Percentiles rank a stretch among this genome's conserved stretches.
These are phyloP conservation scores for Dactylonectria macrodidyma DNA, from an alignment of 2,329 filamentous ascomycete genomes.

Conservation along the genomic window DNA sequence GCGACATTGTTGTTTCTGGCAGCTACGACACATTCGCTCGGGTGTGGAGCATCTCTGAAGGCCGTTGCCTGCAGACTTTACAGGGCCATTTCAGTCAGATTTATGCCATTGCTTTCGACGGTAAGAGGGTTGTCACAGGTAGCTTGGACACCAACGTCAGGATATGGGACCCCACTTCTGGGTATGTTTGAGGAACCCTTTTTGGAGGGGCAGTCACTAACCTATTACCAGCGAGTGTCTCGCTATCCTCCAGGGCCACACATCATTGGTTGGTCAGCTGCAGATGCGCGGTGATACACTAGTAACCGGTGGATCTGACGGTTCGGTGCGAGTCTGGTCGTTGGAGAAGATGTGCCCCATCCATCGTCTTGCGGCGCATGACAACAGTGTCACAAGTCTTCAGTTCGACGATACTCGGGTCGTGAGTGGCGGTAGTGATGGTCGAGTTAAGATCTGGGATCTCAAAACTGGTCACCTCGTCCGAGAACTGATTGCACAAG, in stretches of 20 bases:
- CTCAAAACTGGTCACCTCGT: constrained; percentile 92
- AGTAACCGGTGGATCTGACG: constrained; percentile 96
- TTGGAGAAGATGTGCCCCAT: constrained; percentile 91
- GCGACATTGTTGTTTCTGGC: constrained; percentile 96
- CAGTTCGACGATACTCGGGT: constrained; percentile 98
- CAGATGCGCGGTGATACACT: constrained; percentile 96
- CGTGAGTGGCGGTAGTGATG: constrained; percentile 95
- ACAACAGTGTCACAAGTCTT: constrained; percentile 97
- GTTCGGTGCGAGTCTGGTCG: constrained; percentile 97
- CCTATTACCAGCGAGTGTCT: constrained; percentile 76
- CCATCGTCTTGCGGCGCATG: constrained; percentile 94
- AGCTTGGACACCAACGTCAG: constrained; percentile 96
- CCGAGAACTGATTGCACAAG: constrained; percentile 89
- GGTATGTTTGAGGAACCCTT: constrained; percentile 66
- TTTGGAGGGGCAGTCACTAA: constrained; percentile 49
- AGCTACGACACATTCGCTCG: constrained; percentile 98
- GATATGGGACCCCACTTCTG: constrained; percentile 94
- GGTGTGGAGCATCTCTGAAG: constrained; percentile 98
- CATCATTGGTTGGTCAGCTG: constrained; percentile 94
- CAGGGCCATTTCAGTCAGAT: constrained; percentile 98
- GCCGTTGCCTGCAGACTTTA: constrained; percentile 90
- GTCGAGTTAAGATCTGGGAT: constrained; percentile 99
- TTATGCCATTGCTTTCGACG: constrained; percentile 98
- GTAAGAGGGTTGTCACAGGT: constrained; percentile 91
- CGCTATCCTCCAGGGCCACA: constrained; percentile 95